Evolutionary conservation across 352 stramenopile species (phyloP).

Genomic region (Phytopythium litorale): DNA sequence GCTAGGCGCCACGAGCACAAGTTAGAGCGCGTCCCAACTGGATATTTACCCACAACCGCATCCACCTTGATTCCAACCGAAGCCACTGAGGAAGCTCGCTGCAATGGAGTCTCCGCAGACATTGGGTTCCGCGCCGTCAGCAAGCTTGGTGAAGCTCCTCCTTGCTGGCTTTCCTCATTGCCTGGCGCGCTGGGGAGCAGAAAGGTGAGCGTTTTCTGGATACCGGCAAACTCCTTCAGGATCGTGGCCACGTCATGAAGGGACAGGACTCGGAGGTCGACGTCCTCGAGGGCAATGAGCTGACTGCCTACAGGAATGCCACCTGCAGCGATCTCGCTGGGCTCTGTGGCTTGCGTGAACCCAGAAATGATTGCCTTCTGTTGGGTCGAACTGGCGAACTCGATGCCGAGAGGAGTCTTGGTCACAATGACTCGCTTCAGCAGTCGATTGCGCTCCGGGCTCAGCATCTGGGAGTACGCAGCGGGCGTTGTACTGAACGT

Average conservation of each 20-base stretch:
- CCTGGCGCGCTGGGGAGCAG: conserved; percentile 9
- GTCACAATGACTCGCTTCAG: conserved; percentile 17
- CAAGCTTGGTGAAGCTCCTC: neutral
- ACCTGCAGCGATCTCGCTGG: conserved; percentile 14
- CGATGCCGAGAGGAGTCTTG: conserved; percentile 22
- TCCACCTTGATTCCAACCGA: neutral
- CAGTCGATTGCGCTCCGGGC: conserved; percentile 6
- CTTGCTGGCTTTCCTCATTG: neutral
- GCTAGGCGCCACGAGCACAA: neutral
- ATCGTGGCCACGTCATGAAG: conserved; percentile 31
- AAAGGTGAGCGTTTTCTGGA: conserved; percentile 33
- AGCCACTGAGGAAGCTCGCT: neutral
- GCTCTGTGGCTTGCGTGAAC: conserved; percentile 9
- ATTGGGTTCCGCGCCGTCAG: neutral
- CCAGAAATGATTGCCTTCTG: conserved; percentile 18
- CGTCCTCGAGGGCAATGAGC: conserved; percentile 41
- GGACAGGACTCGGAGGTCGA: conserved; percentile 35
- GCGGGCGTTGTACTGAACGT: conserved; percentile 45
- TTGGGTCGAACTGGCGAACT: conserved; percentile 21
- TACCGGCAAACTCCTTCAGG: conserved; percentile 23
- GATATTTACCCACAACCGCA: no score
- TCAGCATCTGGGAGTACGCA: conserved; percentile 34
- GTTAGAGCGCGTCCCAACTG: neutral
- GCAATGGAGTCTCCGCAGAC: neutral
- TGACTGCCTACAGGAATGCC: conserved; percentile 34